phyloP scores from a whole-genome alignment of 805 yeast genomes.

The Scheffersomyces lignosus region DNA sequence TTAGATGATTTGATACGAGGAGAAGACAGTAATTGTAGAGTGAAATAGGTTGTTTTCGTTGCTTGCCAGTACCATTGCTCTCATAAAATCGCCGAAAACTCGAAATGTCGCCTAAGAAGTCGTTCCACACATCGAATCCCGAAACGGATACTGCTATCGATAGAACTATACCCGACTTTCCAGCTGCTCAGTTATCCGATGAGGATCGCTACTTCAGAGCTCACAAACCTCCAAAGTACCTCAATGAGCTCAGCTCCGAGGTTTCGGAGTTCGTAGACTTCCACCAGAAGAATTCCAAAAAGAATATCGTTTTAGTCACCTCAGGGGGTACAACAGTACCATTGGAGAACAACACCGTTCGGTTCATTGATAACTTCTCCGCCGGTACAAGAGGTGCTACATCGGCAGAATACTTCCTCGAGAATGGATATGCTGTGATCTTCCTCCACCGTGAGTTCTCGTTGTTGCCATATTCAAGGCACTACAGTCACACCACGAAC shows the following conservation, averaged over 20 bases:
- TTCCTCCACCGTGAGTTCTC: slow-evolving; percentile 92
- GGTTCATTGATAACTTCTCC: slow-evolving; percentile 94
- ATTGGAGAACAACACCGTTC: slow-evolving; percentile 90
- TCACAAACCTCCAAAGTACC: slow-evolving; percentile 73
- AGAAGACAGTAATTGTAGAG: no score
- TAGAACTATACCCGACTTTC: slow-evolving; percentile 70
- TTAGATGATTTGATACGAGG: no score
- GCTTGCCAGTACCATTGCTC: no score
- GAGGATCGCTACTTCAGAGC: slow-evolving; percentile 75
- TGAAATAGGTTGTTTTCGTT: no score
- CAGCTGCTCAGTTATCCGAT: slow-evolving; percentile 69
- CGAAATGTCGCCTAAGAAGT: slow-evolving; percentile 5
- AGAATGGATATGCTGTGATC: slow-evolving; percentile 86
- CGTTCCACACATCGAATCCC: slow-evolving; percentile 65
- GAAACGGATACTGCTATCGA: slow-evolving; percentile 76
- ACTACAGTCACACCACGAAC: slow-evolving; percentile 79
- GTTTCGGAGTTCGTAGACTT: slow-evolving; percentile 59
- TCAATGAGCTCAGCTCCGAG: slow-evolving; percentile 58
- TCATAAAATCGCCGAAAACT: no score
- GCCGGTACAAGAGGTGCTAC: slow-evolving; percentile 99
- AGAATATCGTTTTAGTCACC: slow-evolving; percentile 77
- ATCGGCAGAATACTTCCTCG: slow-evolving; percentile 87
- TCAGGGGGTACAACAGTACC: slow-evolving; percentile 99
- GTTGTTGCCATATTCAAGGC: slow-evolving; percentile 88
- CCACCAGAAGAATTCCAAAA: slow-evolving; percentile 45